These are phyloP conservation scores for Penicillium paxilli DNA, from an alignment of 495 filamentous ascomycete genomes.

Conservation along the genomic window DNA sequence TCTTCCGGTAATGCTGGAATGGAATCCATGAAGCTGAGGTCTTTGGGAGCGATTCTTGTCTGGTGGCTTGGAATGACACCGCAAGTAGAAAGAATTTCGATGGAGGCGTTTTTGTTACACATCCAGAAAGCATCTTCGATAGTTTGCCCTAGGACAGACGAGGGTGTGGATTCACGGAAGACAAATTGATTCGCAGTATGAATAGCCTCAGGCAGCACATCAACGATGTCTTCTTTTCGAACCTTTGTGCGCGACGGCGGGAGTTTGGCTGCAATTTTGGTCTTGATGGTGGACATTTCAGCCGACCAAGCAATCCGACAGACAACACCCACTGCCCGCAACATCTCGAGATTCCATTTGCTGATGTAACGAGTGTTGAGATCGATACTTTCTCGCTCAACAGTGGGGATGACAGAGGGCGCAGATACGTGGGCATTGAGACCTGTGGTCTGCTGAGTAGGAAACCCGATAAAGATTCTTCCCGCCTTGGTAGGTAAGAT, in stretches of 20 bases:
- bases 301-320: constrained; percentile 81
- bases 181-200: constrained; percentile 74
- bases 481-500: constrained; percentile 89
- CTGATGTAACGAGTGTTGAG: constrained; percentile 92
- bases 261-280: constrained; percentile 29
- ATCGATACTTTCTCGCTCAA: constrained; percentile 97
- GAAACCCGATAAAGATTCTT: constrained; percentile 94
- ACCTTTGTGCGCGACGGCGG: constrained; percentile 53
- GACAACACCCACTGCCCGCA: constrained; percentile 86
- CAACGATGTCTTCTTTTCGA: constrained; percentile 58
- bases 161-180: constrained; percentile 86
- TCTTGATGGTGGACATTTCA: constrained; percentile 77
- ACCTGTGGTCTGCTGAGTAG: constrained; percentile 94
- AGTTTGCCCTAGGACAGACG: constrained; percentile 70
- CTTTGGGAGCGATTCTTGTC: constrained; percentile 77
- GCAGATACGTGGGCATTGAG: constrained; percentile 97
- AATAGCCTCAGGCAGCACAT: constrained; percentile 73
- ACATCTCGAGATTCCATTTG: constrained; percentile 95
- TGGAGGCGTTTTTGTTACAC: constrained; percentile 72
- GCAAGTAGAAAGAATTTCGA: constrained; percentile 84
- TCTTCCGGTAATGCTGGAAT: constrained; percentile 83
- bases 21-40: constrained; percentile 85
- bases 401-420: constrained; percentile 94
- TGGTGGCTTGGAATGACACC: constrained; percentile 77
- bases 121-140: constrained; percentile 97